Conservation (phyloP, 2,329 filamentous ascomycete species). For the Neopestalotiopsis clavispora region DNA sequence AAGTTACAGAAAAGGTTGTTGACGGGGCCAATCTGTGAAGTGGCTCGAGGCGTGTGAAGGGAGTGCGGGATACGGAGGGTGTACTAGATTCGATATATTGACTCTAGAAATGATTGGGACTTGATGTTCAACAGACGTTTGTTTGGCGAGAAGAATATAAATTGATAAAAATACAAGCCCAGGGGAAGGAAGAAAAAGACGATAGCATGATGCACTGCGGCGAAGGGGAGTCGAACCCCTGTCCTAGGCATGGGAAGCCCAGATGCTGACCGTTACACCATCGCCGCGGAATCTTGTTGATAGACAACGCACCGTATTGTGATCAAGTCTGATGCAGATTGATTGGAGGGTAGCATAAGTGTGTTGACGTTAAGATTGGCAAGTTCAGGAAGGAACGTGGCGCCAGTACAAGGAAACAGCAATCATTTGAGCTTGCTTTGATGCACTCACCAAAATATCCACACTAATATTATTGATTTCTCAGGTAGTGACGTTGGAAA, state of each 20-base stretch:
- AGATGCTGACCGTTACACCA: slow-evolving; percentile 15
- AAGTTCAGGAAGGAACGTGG: too few species aligned
- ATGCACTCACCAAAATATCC: too few species aligned
- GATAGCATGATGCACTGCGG: background rate
- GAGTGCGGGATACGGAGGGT: too few species aligned
- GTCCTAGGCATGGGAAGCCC: slow-evolving; percentile 11
- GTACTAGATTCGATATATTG: too few species aligned
- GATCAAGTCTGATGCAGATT: background rate
- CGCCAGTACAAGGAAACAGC: too few species aligned
- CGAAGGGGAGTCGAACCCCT: slow-evolving; percentile 11
- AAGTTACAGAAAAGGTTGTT: slow-evolving; percentile 50
- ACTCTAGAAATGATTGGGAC: too few species aligned
- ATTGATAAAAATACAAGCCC: too few species aligned
- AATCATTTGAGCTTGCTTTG: too few species aligned
- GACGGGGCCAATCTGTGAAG: slow-evolving; percentile 12
- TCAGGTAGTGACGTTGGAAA: too few species aligned
- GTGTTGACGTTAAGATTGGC: too few species aligned
- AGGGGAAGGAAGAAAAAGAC: background rate
- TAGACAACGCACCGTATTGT: background rate
- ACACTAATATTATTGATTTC: too few species aligned
- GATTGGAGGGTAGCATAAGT: background rate
- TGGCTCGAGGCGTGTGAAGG: background rate
- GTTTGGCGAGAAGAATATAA: background rate
- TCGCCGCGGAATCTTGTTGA: background rate
- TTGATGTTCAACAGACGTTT: background rate